Evolutionary conservation across 768 basidiomycete genomes (phyloP).

Genomic region (Trichaptum fuscoviolaceum): DNA sequence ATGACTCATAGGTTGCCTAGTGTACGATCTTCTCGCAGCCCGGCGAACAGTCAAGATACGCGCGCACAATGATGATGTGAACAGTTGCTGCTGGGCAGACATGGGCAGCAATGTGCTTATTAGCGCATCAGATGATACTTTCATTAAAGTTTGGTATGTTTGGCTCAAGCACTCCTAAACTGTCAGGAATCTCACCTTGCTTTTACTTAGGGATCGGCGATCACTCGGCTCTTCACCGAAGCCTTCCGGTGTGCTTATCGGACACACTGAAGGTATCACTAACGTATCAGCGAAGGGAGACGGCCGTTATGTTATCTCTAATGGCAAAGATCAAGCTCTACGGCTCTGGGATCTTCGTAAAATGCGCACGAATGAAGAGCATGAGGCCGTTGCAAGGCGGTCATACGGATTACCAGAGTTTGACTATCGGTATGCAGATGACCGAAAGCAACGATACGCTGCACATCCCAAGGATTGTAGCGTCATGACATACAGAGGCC

Average conservation of each 20-base stretch:
- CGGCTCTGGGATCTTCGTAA: slow-evolving; percentile 92
- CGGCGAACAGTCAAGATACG: slow-evolving; percentile 74
- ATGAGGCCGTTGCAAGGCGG: slow-evolving; percentile 44
- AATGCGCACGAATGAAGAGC: slow-evolving; percentile 75
- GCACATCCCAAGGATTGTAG: slow-evolving; percentile 89
- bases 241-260: slow-evolving; percentile 90
- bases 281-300: slow-evolving; percentile 95
- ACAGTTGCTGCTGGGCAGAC: slow-evolving; percentile 96
- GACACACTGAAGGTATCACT: slow-evolving; percentile 94
- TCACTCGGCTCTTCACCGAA: slow-evolving; percentile 47
- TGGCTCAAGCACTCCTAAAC: not conserved
- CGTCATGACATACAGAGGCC: slow-evolving; percentile 94
- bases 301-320: slow-evolving; percentile 91
- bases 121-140: slow-evolving; percentile 92
- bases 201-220: slow-evolving; percentile 41
- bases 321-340: slow-evolving; percentile 92
- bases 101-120: slow-evolving; percentile 88
- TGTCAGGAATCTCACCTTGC: not conserved
- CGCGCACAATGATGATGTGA: slow-evolving; percentile 91
- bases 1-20: slow-evolving; percentile 30
- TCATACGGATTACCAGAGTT: slow-evolving; percentile 56
- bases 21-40: slow-evolving; percentile 86
- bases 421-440: slow-evolving; percentile 79
- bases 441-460: slow-evolving; percentile 52
- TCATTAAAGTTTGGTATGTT: slow-evolving; percentile 88